Percentiles rank a stretch among this genome's conserved stretches.
Evolutionary conservation across 1,284 basidiomycete genomes (phyloP).

Genomic region (Psilocybe mexicana): DNA sequence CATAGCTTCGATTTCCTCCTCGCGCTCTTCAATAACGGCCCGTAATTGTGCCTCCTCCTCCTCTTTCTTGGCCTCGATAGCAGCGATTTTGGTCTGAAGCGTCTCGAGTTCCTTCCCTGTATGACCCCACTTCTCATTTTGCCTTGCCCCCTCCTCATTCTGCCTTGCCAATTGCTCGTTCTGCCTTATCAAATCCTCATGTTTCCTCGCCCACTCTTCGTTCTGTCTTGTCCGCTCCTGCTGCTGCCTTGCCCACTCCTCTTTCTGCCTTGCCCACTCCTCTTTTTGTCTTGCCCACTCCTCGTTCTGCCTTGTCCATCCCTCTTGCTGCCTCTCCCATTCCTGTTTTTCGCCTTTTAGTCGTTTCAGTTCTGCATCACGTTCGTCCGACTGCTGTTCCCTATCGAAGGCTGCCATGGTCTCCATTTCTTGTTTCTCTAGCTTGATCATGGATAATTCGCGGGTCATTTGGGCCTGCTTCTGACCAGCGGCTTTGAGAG

Average conservation of each 20-base stretch:
- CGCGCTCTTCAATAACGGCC: not conserved
- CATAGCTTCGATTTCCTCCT: constrained; percentile 48
- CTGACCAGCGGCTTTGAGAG: constrained; percentile 56
- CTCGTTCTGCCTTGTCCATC: no score
- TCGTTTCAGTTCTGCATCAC: not conserved
- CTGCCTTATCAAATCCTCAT: no score
- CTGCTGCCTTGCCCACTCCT: no score
- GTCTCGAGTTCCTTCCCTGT: constrained; percentile 35
- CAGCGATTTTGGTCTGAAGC: constrained; percentile 44
- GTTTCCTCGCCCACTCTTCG: no score
- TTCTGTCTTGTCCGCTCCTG: no score
- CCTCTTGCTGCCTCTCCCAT: constrained; percentile 29
- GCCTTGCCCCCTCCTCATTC: constrained; percentile 43
- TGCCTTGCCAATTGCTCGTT: no score
- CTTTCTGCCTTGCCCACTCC: not conserved
- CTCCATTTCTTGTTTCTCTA: constrained; percentile 68
- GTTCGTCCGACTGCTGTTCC: constrained; percentile 34
- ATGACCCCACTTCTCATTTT: constrained; percentile 37
- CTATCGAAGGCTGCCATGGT: constrained; percentile 59
- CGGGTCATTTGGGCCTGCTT: constrained; percentile 60
- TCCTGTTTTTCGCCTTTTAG: constrained; percentile 49
- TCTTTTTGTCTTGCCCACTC: constrained; percentile 37
- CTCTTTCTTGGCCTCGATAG: constrained; percentile 44
- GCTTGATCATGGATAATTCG: constrained; percentile 56
- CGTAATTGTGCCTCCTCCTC: not conserved